These are phyloP conservation scores for Zasmidium angulare DNA, from an alignment of 2,329 filamentous ascomycete genomes.

Conservation along the genomic window DNA sequence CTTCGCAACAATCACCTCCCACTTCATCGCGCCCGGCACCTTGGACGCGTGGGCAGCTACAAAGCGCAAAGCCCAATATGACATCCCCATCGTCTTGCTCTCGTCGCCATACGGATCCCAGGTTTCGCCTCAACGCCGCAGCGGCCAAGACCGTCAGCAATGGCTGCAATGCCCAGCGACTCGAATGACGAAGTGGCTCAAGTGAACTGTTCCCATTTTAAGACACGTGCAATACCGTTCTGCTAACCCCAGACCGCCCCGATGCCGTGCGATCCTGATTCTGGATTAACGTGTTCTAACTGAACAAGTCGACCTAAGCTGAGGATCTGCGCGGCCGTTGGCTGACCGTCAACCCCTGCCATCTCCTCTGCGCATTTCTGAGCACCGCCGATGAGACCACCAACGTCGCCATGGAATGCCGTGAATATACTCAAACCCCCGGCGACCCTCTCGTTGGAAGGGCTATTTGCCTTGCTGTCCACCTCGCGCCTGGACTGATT, in stretches of 20 bases:
- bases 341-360: neutral
- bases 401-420: neutral
- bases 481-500: neutral
- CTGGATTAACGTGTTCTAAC: neutral
- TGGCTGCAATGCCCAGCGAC: too few species aligned
- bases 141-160: too few species aligned
- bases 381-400: neutral
- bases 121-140: too few species aligned
- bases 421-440: neutral
- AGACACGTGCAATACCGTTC: neutral
- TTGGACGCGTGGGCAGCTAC: too few species aligned
- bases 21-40: neutral
- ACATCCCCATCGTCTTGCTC: too few species aligned
- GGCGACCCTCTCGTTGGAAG: neutral
- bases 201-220: neutral
- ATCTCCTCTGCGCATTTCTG: neutral
- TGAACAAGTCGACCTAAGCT: neutral
- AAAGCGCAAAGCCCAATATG: too few species aligned
- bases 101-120: neutral
- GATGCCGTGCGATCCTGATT: neutral
- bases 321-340: neutral
- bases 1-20: neutral
- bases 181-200: neutral
- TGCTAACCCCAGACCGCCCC: neutral
- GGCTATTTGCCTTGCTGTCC: neutral